Evolutionary conservation across 306 rosid species (phyloP), one percentile per base, ranked within the genome.

Genomic region (Castanea crenata): DNA sequence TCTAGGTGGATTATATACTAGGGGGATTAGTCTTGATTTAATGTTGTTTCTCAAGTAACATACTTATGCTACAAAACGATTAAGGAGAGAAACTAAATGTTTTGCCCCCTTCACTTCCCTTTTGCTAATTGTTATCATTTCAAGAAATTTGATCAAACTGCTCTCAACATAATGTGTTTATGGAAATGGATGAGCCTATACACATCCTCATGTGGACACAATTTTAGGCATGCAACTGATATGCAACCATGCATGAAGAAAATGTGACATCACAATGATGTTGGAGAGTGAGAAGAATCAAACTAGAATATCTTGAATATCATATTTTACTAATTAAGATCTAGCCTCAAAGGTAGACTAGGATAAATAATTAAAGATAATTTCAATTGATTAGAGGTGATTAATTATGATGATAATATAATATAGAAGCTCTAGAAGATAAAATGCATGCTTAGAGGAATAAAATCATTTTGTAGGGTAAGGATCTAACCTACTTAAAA

Each of bases 401-500:
- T 75, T 85, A 65, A 76, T 79, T 71, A 76, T 76, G 78, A 83
- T 70, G 56, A 64, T 56, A 79, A 78, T 81, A 74, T 74, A 82
- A 80, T 79, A 86, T 76, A 80, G 82, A 71, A 46, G 70, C 65
- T 85, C 72, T 78, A 78, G 77, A 80, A 79, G 71, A 20, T 44
- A 79, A 76, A 78, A 44, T 74, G 87, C 92, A 86, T 89, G 92
- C 88, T 87, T 74, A 62, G 78, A 75, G 85, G 83, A 80, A 79
- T 76, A 83, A 84, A 85, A 90, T 86, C 81, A 78, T 86, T 82
- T 84, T 77, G 86, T 71, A 82, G 89, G 90, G 90, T 76, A 61
- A 72, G 79, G 73, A 57, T 64, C 79, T 86, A 75, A 80, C 86
- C 90, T 80, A 76, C 75, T 75, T 82, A 71, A 58, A 85, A 75